Evolutionary conservation across 805 yeast genomes (phyloP), one percentile per base, ranked within the genome.

Genomic region (Schwanniomyces pseudopolymorphus): DNA sequence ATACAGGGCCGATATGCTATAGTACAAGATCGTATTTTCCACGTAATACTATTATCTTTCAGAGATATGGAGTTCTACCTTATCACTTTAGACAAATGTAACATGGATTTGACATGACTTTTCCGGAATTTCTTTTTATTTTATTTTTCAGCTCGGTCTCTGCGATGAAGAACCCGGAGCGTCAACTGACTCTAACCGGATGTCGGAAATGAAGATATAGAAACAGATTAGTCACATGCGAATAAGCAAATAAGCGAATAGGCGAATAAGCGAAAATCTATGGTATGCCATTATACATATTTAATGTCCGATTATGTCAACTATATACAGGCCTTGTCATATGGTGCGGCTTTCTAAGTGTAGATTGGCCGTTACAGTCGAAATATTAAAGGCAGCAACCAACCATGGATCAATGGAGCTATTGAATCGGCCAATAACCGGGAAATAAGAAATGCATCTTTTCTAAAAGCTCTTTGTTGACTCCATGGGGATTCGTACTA

Each of bases 381-480:
- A 31, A 26, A 6, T 16, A 14, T 9, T 10, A 6, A 31, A 7
- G 11, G 7, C 16, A 22, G 5, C 8, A 22, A 22, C 3, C 7
- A 6, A 27, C 19, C 16, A 14, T 31, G 35, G 35, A 3, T 31
- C 19, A 31, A 31, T 20, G 35, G 33, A 8, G 5, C 44, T 46
- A 53, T n/a, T 57, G 50, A 11, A 54, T 46, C 45, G 83, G 85
- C 95, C 94, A 90, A 72, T 91, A 87, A 28, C 91, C 96, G 9
- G 98, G 98, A 75, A 87, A 89, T 57, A 94, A 73, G 64, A 66
- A 94, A 67, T 87, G 90, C 81, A 94, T 81, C 69, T 87, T 87
- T 60, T 83, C 83, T 57, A 87, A 75, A 49, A 89, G 72, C 50
- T 84, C 87, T 55, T 79, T 77, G 59, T 85, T 83, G 57, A 87